Conservation (phyloP, 805 yeast species). For the Starmerella potacharoeniae region DNA sequence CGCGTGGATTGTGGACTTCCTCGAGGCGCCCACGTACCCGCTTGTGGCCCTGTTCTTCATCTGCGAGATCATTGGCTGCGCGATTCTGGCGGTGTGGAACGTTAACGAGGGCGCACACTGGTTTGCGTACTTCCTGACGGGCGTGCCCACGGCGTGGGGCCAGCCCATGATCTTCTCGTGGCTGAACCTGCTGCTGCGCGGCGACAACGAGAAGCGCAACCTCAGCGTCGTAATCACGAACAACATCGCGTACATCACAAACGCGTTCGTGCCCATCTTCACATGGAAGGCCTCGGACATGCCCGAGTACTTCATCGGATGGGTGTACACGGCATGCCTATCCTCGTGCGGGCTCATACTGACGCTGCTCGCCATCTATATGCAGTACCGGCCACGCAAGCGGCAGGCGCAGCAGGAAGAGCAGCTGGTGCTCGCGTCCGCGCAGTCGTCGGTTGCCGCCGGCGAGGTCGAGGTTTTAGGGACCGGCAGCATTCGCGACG, state of each 20-base stretch:
- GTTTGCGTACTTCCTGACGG: constrained; percentile 39
- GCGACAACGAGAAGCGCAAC: constrained; percentile 33
- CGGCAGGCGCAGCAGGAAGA: not conserved
- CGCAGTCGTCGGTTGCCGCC: not conserved
- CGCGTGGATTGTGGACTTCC: constrained; percentile 32
- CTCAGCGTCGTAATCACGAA: constrained; percentile 35
- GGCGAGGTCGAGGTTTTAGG: not conserved
- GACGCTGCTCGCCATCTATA: constrained; percentile 32
- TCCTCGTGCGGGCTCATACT: constrained; percentile 28
- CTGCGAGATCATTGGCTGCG: constrained; percentile 32
- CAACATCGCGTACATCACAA: constrained; percentile 34
- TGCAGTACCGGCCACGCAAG: not conserved
- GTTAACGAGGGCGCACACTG: constrained; percentile 41
- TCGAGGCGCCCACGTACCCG: constrained; percentile 31
- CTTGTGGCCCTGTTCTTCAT: constrained; percentile 34
- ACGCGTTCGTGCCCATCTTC: constrained; percentile 35
- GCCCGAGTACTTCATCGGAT: constrained; percentile 33
- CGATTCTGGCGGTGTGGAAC: constrained; percentile 38
- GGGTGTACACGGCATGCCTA: constrained; percentile 32
- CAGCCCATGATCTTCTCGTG: constrained; percentile 48
- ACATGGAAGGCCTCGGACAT: constrained; percentile 33
- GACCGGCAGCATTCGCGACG: not conserved
- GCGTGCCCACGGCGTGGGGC: constrained; percentile 41
- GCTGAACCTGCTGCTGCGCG: constrained; percentile 39
- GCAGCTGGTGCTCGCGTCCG: not conserved